Percentiles rank a stretch among this genome's conserved stretches.
phyloP scores from a whole-genome alignment of 2,329 filamentous ascomycete genomes.

The Trichoderma lentiforme region DNA sequence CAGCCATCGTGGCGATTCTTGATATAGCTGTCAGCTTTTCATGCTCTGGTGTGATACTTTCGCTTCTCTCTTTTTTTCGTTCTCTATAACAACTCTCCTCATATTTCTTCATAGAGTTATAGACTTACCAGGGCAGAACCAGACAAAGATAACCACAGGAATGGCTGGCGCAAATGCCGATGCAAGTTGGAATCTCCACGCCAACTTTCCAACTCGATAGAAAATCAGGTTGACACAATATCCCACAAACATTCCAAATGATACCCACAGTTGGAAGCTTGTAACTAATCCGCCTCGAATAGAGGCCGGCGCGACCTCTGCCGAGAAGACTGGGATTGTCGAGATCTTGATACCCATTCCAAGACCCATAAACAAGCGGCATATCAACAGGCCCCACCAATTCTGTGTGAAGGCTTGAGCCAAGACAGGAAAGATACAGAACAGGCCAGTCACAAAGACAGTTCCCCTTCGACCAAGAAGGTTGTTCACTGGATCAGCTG shows the following conservation, averaged over 20 bases:
- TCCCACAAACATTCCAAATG: constrained; percentile 60
- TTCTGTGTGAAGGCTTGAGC: constrained; percentile 50
- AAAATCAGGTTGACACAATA: constrained; percentile 62
- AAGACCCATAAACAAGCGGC: constrained; percentile 50
- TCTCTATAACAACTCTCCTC: too few relatives aligned
- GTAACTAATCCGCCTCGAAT: constrained; percentile 51
- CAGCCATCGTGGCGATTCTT: constrained; percentile 61
- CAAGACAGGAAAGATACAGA: constrained; percentile 54
- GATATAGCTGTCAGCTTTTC: background rate
- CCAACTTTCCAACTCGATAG: constrained; percentile 51
- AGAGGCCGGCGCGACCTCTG: constrained; percentile 46
- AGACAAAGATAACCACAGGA: constrained; percentile 54
- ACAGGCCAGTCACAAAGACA: constrained; percentile 55
- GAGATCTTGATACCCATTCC: constrained; percentile 54
- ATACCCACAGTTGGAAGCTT: constrained; percentile 50
- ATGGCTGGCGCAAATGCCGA: constrained; percentile 63
- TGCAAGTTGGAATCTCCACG: constrained; percentile 61
- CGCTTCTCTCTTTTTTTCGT: too few relatives aligned
- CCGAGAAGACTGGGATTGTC: constrained; percentile 51
- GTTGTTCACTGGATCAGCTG: constrained; percentile 38
- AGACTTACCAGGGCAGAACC: constrained; percentile 53
- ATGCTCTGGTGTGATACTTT: background rate
- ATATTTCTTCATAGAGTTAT: too few relatives aligned
- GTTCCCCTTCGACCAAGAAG: constrained; percentile 28
- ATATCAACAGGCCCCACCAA: constrained; percentile 44